These are phyloP conservation scores for Aspergillus sp. DNA, from an alignment of 2,329 filamentous ascomycete species.

Conservation along the genomic window DNA sequence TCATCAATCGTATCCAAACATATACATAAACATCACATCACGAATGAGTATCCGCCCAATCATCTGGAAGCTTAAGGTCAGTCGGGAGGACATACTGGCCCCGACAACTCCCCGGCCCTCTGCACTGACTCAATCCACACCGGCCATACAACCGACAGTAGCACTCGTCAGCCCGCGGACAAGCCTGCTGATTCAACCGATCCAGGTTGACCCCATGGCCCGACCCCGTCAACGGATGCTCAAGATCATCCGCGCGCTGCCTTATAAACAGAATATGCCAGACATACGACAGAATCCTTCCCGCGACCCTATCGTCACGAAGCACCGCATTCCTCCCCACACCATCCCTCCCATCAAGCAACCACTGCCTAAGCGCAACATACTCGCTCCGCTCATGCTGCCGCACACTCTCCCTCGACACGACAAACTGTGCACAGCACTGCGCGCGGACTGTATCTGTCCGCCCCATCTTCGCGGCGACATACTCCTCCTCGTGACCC, in stretches of 20 bases:
- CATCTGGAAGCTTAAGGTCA: constrained; percentile 36
- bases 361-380: constrained; percentile 54
- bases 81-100: constrained; percentile 42
- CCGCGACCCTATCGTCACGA: constrained; percentile 42
- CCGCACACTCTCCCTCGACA: constrained; percentile 48
- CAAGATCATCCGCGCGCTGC: constrained; percentile 8
- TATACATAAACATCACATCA: no score
- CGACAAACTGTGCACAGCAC: constrained; percentile 59
- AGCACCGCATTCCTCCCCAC: constrained; percentile 32
- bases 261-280: constrained; percentile 51
- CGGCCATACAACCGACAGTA: constrained; percentile 47
- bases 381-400: constrained; percentile 53
- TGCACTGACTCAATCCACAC: constrained; percentile 35
- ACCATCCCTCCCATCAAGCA: constrained; percentile 40
- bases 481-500: constrained; percentile 27
- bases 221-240: background rate
- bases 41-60: constrained; percentile 32
- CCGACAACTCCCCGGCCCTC: constrained; percentile 31
- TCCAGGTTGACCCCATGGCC: constrained; percentile 31
- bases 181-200: constrained; percentile 36
- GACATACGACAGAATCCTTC: constrained; percentile 49
- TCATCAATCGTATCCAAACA: no score
- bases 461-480: constrained; percentile 34
- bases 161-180: constrained; percentile 41
- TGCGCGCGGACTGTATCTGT: constrained; percentile 47